Conservation (phyloP, 768 basidiomycete species). For the Mrakia hoshinonis region DNA sequence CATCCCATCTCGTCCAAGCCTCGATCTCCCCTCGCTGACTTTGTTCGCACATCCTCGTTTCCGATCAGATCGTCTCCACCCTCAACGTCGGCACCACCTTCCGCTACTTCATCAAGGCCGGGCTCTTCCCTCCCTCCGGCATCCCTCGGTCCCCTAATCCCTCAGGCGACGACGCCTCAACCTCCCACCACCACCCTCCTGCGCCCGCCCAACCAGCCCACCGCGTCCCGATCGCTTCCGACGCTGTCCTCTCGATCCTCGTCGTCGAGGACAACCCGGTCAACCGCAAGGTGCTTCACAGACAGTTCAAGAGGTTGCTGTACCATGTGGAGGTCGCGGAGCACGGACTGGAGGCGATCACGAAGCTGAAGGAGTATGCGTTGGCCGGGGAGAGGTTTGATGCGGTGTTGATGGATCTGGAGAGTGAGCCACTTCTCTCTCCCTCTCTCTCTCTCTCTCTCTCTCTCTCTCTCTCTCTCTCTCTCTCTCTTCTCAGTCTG, state of each 20-base stretch:
- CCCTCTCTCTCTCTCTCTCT: too few relatives aligned
- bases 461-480: too few relatives aligned
- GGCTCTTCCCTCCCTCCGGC: neutral
- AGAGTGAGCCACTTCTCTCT: too few relatives aligned
- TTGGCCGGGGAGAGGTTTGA: neutral
- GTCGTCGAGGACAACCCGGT: conserved; percentile 15
- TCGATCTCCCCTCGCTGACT: too few relatives aligned
- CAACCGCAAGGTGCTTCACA: neutral
- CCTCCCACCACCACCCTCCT: neutral
- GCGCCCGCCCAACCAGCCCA: neutral
- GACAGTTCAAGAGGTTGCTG: neutral
- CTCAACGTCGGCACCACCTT: neutral
- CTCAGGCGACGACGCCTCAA: too few relatives aligned
- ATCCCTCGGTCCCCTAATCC: neutral
- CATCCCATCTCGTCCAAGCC: too few relatives aligned
- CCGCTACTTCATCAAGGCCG: conserved; percentile 15
- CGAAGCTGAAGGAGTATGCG: neutral
- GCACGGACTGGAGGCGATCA: neutral
- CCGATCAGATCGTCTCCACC: conserved; percentile 1
- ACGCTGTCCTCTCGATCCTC: neutral
- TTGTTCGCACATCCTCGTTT: neutral
- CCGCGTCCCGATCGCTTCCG: conserved; percentile 4
- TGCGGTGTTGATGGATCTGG: neutral
- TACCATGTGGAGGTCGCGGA: conserved; percentile 4
- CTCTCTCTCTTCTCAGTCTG: too few relatives aligned